Conservation (phyloP, 2,329 filamentous ascomycete genomes). For the Venturia pyrina region DNA sequence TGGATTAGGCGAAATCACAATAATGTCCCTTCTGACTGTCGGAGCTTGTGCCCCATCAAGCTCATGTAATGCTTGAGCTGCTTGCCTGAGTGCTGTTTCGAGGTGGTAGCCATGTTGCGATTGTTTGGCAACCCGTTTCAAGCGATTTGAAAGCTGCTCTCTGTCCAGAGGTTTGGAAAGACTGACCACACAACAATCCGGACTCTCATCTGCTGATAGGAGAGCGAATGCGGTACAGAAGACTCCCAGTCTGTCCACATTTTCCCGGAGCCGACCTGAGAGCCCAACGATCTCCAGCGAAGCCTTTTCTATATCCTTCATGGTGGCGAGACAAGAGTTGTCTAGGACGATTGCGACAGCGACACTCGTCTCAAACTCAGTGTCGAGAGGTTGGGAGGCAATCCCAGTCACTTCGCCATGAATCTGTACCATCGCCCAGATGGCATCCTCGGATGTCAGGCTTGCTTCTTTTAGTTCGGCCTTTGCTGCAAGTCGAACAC, state of each 20-base stretch:
- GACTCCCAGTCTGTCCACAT: neutral
- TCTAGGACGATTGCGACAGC: conserved; percentile 29
- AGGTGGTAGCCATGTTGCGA: conserved; percentile 1
- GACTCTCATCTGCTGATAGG: neutral
- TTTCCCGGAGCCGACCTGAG: neutral
- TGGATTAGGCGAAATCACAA: conserved; percentile 4
- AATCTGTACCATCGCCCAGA: conserved; percentile 12
- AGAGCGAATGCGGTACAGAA: conserved; percentile 1
- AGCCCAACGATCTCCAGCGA: conserved; percentile 9
- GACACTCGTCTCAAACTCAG: conserved; percentile 14
- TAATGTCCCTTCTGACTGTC: neutral
- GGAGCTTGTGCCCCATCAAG: neutral
- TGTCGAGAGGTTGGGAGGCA: conserved; percentile 13
- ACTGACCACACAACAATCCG: neutral
- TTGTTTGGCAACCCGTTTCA: neutral
- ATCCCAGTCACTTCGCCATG: conserved; percentile 17
- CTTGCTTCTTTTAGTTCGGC: neutral
- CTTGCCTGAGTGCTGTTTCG: conserved; percentile 1
- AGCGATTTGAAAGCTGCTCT: neutral
- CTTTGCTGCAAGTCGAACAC: conserved; percentile 8
- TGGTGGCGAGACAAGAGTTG: conserved; percentile 23
- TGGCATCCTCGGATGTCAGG: neutral
- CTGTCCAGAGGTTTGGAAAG: neutral
- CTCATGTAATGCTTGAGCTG: neutral
- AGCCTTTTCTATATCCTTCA: conserved; percentile 9